Percentiles rank a stretch among this genome's conserved stretches.
phyloP scores from a whole-genome alignment of 176 grass and related monocot genomes.

The Oryza longistaminata region DNA sequence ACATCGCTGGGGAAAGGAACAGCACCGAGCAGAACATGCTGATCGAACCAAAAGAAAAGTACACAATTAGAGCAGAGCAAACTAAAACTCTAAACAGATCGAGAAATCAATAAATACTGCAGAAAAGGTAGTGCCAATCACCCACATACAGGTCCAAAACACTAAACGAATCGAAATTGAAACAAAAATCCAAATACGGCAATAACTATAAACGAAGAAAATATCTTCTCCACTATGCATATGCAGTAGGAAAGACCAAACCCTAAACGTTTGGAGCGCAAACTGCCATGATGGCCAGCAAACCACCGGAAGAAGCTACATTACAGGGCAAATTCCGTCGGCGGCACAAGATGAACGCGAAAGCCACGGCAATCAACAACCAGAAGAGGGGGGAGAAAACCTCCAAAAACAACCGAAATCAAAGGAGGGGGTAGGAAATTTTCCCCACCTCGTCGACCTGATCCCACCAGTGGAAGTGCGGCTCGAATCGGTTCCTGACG shows the following conservation, averaged over 20 bases:
- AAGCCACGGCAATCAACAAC: neutral
- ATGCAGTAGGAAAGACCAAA: neutral
- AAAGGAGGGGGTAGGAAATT: neutral
- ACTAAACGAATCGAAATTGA: neutral
- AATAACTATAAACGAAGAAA: neutral
- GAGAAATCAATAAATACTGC: neutral
- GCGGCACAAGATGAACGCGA: neutral
- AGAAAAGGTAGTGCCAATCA: neutral
- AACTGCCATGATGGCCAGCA: neutral
- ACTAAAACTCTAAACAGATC: neutral
- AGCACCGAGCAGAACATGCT: constrained; percentile 86
- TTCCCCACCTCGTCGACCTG: constrained; percentile 71
- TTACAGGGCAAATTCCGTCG: neutral
- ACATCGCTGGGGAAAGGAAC: constrained; percentile 94
- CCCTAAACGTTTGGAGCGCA: neutral
- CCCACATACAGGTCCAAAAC: neutral
- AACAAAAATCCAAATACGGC: neutral
- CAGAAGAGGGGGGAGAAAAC: neutral
- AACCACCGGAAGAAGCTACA: constrained; percentile 27
- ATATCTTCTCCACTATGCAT: neutral
- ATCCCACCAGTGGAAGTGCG: constrained; percentile 99
- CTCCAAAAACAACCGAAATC: neutral
- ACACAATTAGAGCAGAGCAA: constrained; percentile 22
- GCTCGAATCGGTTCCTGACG: constrained; percentile 65
- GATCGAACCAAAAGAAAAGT: constrained; percentile 27